These are phyloP conservation scores for Petunia axillaris DNA, from an alignment of 257 asterid species.

Conservation along the genomic window DNA sequence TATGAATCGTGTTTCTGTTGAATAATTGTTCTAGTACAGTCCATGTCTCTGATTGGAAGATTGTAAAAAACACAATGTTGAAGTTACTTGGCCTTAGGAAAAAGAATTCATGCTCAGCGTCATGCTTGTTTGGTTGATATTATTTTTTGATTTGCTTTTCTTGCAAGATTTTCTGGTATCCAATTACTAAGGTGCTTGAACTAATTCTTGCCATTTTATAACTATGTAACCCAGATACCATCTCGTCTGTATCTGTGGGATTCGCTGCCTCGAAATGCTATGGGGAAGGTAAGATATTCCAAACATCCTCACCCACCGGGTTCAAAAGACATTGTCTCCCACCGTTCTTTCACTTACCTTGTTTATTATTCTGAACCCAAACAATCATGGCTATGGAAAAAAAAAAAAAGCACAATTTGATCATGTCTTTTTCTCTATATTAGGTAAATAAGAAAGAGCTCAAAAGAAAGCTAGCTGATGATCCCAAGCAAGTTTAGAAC, in stretches of 20 bases:
- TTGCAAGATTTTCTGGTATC: not conserved
- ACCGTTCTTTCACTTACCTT: not conserved
- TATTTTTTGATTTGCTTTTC: not conserved
- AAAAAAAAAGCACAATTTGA: not conserved
- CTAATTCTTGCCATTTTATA: constrained; percentile 1
- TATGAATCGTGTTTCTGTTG: not conserved
- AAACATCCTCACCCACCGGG: not conserved
- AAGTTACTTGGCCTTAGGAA: not conserved
- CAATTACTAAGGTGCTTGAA: not conserved
- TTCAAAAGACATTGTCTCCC: not conserved
- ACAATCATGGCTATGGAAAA: not conserved
- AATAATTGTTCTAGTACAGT: not conserved
- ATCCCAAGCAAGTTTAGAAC: not conserved
- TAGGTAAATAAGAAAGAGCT: constrained; percentile 92
- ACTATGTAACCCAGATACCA: constrained; percentile 57
- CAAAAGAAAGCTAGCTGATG: constrained; percentile 57
- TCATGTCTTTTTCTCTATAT: constrained; percentile 16
- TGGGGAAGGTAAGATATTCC: constrained; percentile 76
- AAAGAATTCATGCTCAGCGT: not conserved
- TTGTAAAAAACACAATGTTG: not conserved
- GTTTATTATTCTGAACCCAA: not conserved
- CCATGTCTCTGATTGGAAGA: not conserved
- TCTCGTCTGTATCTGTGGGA: constrained; percentile 80
- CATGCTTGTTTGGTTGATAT: not conserved
- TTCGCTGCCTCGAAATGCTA: constrained; percentile 86